Conservation (phyloP, 176 grass and related monocot genomes). For the Oropetium thomaeum region DNA sequence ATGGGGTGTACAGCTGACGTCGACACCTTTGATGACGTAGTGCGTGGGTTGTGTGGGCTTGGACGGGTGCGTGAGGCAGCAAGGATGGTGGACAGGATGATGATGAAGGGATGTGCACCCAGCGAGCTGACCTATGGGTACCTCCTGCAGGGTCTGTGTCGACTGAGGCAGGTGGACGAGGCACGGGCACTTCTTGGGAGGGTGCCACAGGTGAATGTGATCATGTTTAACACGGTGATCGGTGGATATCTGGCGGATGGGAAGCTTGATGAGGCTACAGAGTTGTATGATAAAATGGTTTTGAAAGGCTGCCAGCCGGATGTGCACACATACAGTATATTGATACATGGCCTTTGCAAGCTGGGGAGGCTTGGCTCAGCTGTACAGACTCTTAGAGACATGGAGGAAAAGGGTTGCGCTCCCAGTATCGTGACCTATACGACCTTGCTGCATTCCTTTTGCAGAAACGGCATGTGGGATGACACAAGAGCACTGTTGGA, state of each 20-base stretch:
- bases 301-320: slow-evolving; percentile 54
- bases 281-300: slow-evolving; percentile 62
- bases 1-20: slow-evolving; percentile 66
- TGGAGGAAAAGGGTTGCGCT: slow-evolving; percentile 50
- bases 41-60: slow-evolving; percentile 54
- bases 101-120: slow-evolving; percentile 51
- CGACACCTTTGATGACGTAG: slow-evolving; percentile 70
- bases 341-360: slow-evolving; percentile 77
- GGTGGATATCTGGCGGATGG: slow-evolving; percentile 52
- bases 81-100: slow-evolving; percentile 79
- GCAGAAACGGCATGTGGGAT: slow-evolving; percentile 67
- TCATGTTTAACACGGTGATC: slow-evolving; percentile 83
- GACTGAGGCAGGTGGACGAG: slow-evolving; percentile 48
- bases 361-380: slow-evolving; percentile 60
- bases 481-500: slow-evolving; percentile 47
- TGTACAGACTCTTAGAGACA: slow-evolving; percentile 56
- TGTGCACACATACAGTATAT: slow-evolving; percentile 68
- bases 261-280: slow-evolving; percentile 56
- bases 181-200: slow-evolving; percentile 50
- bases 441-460: slow-evolving; percentile 67
- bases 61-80: slow-evolving; percentile 49
- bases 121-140: slow-evolving; percentile 64
- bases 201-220: slow-evolving; percentile 58
- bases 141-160: slow-evolving; percentile 65
- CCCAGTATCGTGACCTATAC: slow-evolving; percentile 71